A percentile compares a stretch with the other conserved stretches of the same genome.
These are phyloP conservation scores for Adansonia grandidieri DNA, from an alignment of 441 rosid genomes.

Conservation along the genomic window DNA sequence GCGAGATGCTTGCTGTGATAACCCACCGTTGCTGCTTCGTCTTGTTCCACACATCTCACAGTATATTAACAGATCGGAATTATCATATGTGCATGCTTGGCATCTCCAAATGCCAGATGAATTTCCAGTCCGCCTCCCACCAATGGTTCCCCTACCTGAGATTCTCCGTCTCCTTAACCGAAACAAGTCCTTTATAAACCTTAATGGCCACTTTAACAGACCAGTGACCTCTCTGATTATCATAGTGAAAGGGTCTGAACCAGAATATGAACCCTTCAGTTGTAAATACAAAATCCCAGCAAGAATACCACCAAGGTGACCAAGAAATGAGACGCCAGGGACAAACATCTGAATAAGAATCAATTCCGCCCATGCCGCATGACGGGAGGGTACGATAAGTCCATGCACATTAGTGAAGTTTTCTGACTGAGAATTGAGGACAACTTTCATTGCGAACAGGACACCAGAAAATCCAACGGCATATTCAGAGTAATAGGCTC, in stretches of 20 bases:
- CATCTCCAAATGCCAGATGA: slow-evolving; percentile 74
- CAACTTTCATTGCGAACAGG: slow-evolving; percentile 90
- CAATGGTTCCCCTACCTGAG: slow-evolving; percentile 72
- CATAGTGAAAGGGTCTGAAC: slow-evolving; percentile 54
- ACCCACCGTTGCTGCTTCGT: slow-evolving; percentile 40
- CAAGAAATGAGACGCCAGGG: slow-evolving; percentile 84
- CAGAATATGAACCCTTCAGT: slow-evolving; percentile 56
- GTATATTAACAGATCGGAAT: slow-evolving; percentile 51
- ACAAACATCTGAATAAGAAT: slow-evolving; percentile 82
- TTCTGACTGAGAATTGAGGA: slow-evolving; percentile 72
- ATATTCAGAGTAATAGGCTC: slow-evolving; percentile 65
- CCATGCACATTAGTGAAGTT: slow-evolving; percentile 65
- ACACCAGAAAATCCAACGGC: slow-evolving; percentile 89
- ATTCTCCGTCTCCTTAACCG: slow-evolving; percentile 45
- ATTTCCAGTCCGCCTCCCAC: slow-evolving; percentile 49
- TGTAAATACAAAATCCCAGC: slow-evolving; percentile 80
- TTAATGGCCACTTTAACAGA: slow-evolving; percentile 60
- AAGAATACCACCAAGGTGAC: slow-evolving; percentile 92
- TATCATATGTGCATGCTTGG: slow-evolving; percentile 79
- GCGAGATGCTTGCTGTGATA: slow-evolving; percentile 29
- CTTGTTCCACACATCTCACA: slow-evolving; percentile 90
- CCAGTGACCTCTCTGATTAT: slow-evolving; percentile 47
- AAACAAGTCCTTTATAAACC: slow-evolving; percentile 45
- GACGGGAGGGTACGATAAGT: slow-evolving; percentile 63
- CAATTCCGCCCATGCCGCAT: slow-evolving; percentile 95